Base-by-base conservation (phyloP, 805 yeast genomes). In the Kregervanrija fluxuum region DNA sequence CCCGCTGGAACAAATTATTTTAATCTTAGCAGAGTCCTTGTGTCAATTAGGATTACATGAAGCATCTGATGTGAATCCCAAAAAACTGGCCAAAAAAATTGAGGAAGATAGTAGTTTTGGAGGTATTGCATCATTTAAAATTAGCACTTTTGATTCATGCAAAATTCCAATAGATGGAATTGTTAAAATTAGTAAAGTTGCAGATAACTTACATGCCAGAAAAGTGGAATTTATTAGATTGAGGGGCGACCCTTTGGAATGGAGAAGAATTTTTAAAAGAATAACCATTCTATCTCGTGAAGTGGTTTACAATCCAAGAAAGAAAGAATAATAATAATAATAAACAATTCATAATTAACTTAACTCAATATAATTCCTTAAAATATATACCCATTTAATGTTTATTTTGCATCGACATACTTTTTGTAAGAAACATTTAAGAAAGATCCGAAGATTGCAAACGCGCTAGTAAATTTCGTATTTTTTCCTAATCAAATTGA, bases 171-270 rank as follows among this genome's bases (percentile, higher is more conserved):
- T 79, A 6, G 56, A 67, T 22, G 85, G 85, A 0, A 59, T 62
- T 16, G 69, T 79, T 40, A 66, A 64, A 28, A 67, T 79, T 10
- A 56, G 66, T 2, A 59, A 62, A 33, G 55, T 74, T 45, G 61
- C 62, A 1, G 70, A 66, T 31, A 65, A 66, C 30, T 52, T 65
- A 42, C 56, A 60, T 10, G 64, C 73, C 42, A 70, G 74, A 46
- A 74, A 71, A 42, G 68, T 82, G 0, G 77, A 73, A 43, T 80
- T 82, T 52, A 60, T 72, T 33, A 77, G 77, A 51, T 65, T 71
- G 3, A 70, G 71, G 33, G 86, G 85, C 0, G 88, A 82, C 61
- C 88, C 89, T 0, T 56, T 82, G 35, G 89, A 82, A 57, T 82
- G 89, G 89, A 69, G 89, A 60, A 62, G 79, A 12, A 63, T 82